Evolutionary conservation across 345 rosid species (phyloP).

Genomic region (Capsella bursapastoris): DNA sequence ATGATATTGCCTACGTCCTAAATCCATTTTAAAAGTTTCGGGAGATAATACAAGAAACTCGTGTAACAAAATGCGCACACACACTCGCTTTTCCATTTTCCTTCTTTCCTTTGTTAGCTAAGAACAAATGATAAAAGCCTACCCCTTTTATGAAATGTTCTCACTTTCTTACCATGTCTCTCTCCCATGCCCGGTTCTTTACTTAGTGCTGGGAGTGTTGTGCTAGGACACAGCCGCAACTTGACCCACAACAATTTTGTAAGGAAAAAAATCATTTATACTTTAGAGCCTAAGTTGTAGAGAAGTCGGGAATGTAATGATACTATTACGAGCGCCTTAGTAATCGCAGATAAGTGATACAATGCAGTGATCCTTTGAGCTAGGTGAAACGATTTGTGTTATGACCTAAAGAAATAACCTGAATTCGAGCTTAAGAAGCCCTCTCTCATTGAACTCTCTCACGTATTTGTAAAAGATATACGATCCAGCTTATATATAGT

Average conservation of each 20-base stretch:
- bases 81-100: neutral
- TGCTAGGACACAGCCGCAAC: neutral
- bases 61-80: neutral
- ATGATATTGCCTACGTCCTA: neutral
- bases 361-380: neutral
- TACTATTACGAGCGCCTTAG: neutral
- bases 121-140: neutral
- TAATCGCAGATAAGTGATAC: neutral
- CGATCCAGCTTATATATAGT: neutral
- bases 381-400: slow-evolving; percentile 1
- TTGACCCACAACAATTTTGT: neutral
- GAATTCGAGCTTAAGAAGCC: neutral
- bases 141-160: neutral
- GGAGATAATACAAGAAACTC: neutral
- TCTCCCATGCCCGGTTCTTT: neutral
- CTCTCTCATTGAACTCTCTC: neutral
- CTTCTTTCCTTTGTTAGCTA: neutral
- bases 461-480: neutral
- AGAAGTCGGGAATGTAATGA: no score
- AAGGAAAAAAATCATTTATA: no score
- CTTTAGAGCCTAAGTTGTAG: neutral
- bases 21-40: neutral
- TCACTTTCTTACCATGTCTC: neutral
- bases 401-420: neutral
- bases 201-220: neutral